These are phyloP conservation scores for Saccharomycopsis guyanensis DNA, from an alignment of 805 yeast species.

Conservation along the genomic window DNA sequence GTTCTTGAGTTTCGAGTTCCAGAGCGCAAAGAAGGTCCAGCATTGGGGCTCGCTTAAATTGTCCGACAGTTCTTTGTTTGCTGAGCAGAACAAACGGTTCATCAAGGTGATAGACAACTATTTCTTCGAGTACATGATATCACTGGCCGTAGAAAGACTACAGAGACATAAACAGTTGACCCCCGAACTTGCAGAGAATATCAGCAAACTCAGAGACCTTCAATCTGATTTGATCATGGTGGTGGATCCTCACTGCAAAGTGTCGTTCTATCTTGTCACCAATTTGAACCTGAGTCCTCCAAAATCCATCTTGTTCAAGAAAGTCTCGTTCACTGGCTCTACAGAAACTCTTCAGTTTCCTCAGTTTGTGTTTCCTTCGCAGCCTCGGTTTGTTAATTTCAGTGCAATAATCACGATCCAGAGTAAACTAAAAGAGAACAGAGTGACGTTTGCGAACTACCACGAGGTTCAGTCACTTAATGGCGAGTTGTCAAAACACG, in stretches of 20 bases:
- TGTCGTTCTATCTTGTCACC: slow-evolving; percentile 39
- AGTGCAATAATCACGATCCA: slow-evolving; percentile 26
- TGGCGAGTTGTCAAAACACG: slow-evolving; percentile 15
- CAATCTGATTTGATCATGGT: slow-evolving; percentile 39
- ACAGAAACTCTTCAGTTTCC: slow-evolving; percentile 11
- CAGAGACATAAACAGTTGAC: slow-evolving; percentile 16
- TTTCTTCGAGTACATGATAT: slow-evolving; percentile 28
- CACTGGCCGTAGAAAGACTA: slow-evolving; percentile 10
- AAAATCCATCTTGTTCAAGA: slow-evolving; percentile 37
- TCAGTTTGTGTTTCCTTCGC: slow-evolving; percentile 18
- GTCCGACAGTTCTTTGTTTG: slow-evolving; percentile 11
- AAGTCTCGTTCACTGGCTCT: slow-evolving; percentile 24
- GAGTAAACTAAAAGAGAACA: slow-evolving; percentile 8
- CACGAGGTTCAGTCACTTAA: slow-evolving; percentile 4
- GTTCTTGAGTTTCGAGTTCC: slow-evolving; percentile 61
- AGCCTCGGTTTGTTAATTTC: slow-evolving; percentile 31
- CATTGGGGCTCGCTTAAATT: slow-evolving; percentile 46
- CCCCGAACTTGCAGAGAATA: slow-evolving; percentile 20
- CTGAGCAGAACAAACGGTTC: slow-evolving; percentile 24
- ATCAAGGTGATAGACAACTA: slow-evolving; percentile 37
- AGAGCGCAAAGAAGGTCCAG: slow-evolving; percentile 48
- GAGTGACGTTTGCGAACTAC: slow-evolving; percentile 19
- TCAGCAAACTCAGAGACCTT: slow-evolving; percentile 24
- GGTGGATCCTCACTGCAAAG: slow-evolving; percentile 33
- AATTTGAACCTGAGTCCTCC: slow-evolving; percentile 52